phyloP scores from a whole-genome alignment of 2,329 filamentous ascomycete species.

The Alternaria burnsii region DNA sequence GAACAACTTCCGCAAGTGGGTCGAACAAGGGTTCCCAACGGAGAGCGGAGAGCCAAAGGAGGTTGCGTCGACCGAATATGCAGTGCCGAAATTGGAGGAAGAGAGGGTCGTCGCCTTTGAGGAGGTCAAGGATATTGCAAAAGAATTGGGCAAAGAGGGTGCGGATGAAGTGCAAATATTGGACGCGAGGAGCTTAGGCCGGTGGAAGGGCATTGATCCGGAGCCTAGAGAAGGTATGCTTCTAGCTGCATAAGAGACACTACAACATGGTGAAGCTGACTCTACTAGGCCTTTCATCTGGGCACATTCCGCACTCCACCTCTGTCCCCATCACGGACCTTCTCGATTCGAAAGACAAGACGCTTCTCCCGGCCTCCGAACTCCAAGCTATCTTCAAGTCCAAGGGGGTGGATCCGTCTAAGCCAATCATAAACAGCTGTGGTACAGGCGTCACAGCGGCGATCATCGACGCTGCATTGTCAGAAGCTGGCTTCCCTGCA shows the following conservation, averaged over 20 bases:
- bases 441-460: constrained; percentile 95
- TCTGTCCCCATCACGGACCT: constrained; percentile 82
- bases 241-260: background rate
- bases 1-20: constrained; percentile 97
- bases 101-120: constrained; percentile 81
- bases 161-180: constrained; percentile 85
- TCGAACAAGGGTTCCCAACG: constrained; percentile 80
- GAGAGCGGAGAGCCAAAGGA: constrained; percentile 76
- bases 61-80: constrained; percentile 53
- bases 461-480: constrained; percentile 85
- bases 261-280: constrained; percentile 2
- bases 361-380: constrained; percentile 75
- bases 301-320: constrained; percentile 89
- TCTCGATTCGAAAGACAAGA: constrained; percentile 83
- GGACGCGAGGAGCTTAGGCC: constrained; percentile 81
- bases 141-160: constrained; percentile 82
- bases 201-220: constrained; percentile 83
- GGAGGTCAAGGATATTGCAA: constrained; percentile 78
- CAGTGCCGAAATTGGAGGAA: constrained; percentile 57
- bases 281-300: constrained; percentile 71
- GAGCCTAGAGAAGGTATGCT: constrained; percentile 80
- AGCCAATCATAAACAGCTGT: constrained; percentile 86
- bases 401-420: constrained; percentile 80
- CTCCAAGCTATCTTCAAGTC: constrained; percentile 77
- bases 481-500: constrained; percentile 77